Evolutionary conservation across 805 yeast species (phyloP).

Genomic region (Cyberlindnera subsufficiens): DNA sequence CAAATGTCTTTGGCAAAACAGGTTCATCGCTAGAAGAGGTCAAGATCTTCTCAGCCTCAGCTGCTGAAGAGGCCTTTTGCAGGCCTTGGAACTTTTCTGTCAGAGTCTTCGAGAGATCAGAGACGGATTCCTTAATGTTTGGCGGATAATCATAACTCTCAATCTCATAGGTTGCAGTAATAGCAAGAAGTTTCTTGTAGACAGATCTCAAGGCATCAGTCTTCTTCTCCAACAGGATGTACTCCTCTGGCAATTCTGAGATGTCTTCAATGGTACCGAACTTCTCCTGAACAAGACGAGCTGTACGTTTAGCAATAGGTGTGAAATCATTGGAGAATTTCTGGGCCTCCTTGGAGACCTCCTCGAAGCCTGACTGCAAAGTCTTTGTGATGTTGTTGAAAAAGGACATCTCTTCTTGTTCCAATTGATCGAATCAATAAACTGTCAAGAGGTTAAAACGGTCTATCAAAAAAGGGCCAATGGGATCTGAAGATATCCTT

Average conservation of each 20-base stretch:
- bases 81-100: constrained; percentile 52
- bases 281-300: constrained; percentile 53
- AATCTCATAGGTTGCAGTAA: constrained; percentile 61
- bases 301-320: constrained; percentile 56
- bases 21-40: constrained; percentile 23
- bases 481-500: no score
- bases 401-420: constrained; percentile 20
- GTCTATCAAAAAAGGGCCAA: no score
- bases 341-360: constrained; percentile 32
- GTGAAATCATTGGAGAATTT: constrained; percentile 37
- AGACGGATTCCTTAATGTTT: constrained; percentile 59
- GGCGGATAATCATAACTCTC: constrained; percentile 84
- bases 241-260: constrained; percentile 70
- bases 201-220: constrained; percentile 59
- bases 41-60: constrained; percentile 58
- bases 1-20: constrained; percentile 60
- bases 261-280: constrained; percentile 62
- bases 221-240: constrained; percentile 58
- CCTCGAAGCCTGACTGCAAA: constrained; percentile 21
- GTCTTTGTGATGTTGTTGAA: constrained; percentile 21
- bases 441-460: neutral
- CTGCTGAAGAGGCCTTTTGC: constrained; percentile 58
- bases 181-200: constrained; percentile 45
- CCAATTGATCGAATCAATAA: neutral
- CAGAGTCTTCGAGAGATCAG: constrained; percentile 54